Conservation (phyloP, 202 grass and related monocot species). For the Setaria italica region DNA sequence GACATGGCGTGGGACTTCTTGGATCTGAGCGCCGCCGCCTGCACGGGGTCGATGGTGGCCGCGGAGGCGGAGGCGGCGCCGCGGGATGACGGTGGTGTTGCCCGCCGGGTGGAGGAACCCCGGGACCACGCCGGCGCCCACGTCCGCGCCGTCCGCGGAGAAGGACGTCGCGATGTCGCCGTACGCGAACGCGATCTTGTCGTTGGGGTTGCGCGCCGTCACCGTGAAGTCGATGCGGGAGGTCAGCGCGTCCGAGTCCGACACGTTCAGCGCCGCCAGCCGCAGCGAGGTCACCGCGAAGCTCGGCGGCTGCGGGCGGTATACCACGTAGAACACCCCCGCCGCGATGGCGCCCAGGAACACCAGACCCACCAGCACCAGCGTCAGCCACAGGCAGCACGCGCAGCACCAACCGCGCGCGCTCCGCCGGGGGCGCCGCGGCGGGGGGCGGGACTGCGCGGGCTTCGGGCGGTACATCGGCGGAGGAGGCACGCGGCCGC, state of each 20-base stretch:
- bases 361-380: conserved; percentile 69
- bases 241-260: conserved; percentile 75
- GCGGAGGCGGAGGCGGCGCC: conserved; percentile 50
- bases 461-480: conserved; percentile 72
- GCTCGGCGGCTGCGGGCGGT: conserved; percentile 70
- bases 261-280: conserved; percentile 72
- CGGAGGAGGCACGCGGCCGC: conserved; percentile 56
- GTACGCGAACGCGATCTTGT: conserved; percentile 78
- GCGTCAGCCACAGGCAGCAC: conserved; percentile 85
- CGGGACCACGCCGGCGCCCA: conserved; percentile 72
- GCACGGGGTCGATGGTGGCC: conserved; percentile 63
- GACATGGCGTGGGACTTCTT: conserved; percentile 59
- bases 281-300: conserved; percentile 82
- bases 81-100: conserved; percentile 76
- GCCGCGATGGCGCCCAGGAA: conserved; percentile 82
- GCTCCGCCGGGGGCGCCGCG: conserved; percentile 50
- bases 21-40: conserved; percentile 69
- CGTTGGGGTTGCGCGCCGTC: conserved; percentile 86
- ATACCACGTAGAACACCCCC: conserved; percentile 84
- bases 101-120: conserved; percentile 71
- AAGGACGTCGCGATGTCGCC: conserved; percentile 72
- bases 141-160: conserved; percentile 54
- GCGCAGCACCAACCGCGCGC: conserved; percentile 77
- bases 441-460: not conserved
- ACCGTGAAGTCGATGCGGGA: conserved; percentile 87